Evolutionary conservation across 1,139 yeast genomes (phyloP), one percentile per base, ranked within the genome.

Genomic region (Magnusiomyces clavatus): DNA sequence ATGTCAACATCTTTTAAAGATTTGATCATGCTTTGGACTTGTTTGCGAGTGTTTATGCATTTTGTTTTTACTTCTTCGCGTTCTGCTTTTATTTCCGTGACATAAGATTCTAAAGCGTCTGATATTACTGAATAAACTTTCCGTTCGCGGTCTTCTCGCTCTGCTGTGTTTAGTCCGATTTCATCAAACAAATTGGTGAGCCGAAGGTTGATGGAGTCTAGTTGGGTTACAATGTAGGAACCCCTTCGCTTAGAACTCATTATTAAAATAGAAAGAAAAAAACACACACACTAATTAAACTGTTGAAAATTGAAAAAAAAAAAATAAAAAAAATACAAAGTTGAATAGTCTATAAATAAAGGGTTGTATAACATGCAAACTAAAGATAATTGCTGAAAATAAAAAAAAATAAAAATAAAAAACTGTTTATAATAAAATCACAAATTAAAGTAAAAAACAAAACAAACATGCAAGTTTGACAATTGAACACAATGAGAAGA

Each of bases 111-210:
- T 24, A 68, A 56, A 3, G 72, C 69, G 17, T 58, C 59, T 2
- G 64, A 55, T 11, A 69, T 60, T n/a, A 61, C 66, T 13, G 62
- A 56, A 48, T 64, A 63, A 11, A 69, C 58, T 39, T 59, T 57
- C 37, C 61, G 59, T 51, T 66, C 69, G n/a, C 71, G 55, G 2
- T 54, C 50, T 20, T 59, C 59, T n/a, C 67, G 58, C 37, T 66
- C 67, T 5, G 57, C 53, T 4, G 58, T 53, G 3, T 59, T 45
- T 6, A 69, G 55, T 5, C 72, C 72, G 19, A 68, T 55, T 38
- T 68, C 72, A 53, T 67, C 71, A 49, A 64, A 67, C 20, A 68
- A 58, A 16, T 49, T 55, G 50, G 66, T 65, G n/a, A 68, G 60
- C 47, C 56, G 60, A n/a, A 44, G 46, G 38, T 61, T 60, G 34